Evolutionary conservation across 805 yeast species (phyloP).

Genomic region (Limtongia smithiae): DNA sequence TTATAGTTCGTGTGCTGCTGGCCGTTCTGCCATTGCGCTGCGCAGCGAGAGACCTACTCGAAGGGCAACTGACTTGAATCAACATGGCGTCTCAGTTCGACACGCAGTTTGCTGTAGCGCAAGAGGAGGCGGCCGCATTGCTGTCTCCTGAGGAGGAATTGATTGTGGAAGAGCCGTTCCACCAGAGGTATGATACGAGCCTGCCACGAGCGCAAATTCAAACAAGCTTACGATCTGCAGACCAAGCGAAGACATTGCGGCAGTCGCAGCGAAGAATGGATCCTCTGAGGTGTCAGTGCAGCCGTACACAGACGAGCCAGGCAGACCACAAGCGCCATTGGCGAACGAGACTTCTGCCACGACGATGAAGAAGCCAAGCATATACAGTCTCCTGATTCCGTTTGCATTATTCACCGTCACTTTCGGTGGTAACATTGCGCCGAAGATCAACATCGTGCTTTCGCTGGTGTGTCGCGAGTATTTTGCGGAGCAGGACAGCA

Average conservation of each 20-base stretch:
- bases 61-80: too few relatives aligned
- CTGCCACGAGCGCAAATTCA: background rate
- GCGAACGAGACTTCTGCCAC: background rate
- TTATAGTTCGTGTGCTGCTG: too few relatives aligned
- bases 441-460: conserved; percentile 21
- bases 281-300: conserved; percentile 1
- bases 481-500: conserved; percentile 9
- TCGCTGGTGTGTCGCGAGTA: conserved; percentile 21
- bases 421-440: conserved; percentile 23
- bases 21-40: too few relatives aligned
- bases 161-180: conserved; percentile 12
- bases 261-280: conserved; percentile 9
- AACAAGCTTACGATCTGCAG: background rate
- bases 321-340: conserved; percentile 6
- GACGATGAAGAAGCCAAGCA: conserved; percentile 1
- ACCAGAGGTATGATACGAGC: conserved; percentile 2
- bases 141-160: conserved; percentile 14
- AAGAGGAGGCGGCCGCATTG: conserved; percentile 13
- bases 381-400: conserved; percentile 11
- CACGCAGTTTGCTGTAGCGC: conserved; percentile 6
- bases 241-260: conserved; percentile 9
- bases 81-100: too few relatives aligned
- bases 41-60: too few relatives aligned
- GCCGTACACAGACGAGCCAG: conserved; percentile 21
- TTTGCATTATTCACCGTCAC: conserved; percentile 15